These are phyloP conservation scores for Pseudogymnoascus sp. DNA, from an alignment of 2,329 filamentous ascomycete species.

Conservation along the genomic window DNA sequence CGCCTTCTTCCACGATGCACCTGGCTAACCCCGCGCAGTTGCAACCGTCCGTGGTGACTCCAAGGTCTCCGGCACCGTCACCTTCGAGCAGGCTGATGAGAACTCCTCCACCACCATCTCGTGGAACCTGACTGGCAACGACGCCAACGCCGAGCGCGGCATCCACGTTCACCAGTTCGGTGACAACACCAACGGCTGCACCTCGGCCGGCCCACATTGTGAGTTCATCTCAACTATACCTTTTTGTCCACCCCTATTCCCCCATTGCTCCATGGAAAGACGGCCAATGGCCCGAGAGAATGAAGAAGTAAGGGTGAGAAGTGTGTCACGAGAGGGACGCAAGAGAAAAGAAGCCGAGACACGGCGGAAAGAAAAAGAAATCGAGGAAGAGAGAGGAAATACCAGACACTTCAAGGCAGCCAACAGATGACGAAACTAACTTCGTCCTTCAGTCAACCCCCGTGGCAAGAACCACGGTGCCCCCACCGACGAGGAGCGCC, in stretches of 20 bases:
- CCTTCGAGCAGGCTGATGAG: constrained; percentile 89
- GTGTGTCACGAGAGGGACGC: background rate
- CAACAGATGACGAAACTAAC: constrained; percentile 11
- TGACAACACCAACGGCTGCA: constrained; percentile 99
- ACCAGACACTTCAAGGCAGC: constrained; percentile 10
- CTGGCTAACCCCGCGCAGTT: constrained; percentile 47
- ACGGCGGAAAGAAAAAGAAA: background rate
- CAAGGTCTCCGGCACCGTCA: constrained; percentile 86
- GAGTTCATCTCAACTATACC: constrained; percentile 33
- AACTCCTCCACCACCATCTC: constrained; percentile 73
- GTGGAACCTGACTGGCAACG: constrained; percentile 88
- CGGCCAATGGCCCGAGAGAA: background rate
- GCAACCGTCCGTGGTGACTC: constrained; percentile 96
- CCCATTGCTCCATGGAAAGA: background rate
- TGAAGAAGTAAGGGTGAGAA: background rate
- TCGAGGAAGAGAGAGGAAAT: background rate
- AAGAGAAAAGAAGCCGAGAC: too few relatives aligned
- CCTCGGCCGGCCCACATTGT: constrained; percentile 96
- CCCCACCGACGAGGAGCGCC: constrained; percentile 72
- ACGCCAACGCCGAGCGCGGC: constrained; percentile 91
- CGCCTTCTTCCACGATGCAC: background rate
- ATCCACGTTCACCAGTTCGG: constrained; percentile 99
- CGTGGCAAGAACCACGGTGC: constrained; percentile 86
- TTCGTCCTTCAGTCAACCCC: constrained; percentile 72
- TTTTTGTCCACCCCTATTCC: constrained; percentile 1